These are phyloP conservation scores for Leishmania amazonensis DNA, from an alignment of 208 protist species.

Conservation along the genomic window DNA sequence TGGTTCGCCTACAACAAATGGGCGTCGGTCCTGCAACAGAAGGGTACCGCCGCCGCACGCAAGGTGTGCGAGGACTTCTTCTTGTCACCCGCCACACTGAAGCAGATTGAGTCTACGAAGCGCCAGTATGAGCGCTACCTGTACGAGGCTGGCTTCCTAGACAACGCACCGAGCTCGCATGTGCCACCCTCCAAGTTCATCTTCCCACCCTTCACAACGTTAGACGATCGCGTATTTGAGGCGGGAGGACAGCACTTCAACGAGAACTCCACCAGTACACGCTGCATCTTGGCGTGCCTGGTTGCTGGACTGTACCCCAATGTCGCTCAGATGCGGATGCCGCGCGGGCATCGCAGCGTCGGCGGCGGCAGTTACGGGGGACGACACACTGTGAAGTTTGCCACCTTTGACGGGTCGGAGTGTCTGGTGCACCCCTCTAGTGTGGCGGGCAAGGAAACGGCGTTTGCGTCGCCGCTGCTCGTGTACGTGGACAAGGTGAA, in stretches of 20 bases:
- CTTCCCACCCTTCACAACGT: conserved; percentile 65
- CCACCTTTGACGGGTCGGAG: conserved; percentile 84
- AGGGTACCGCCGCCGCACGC: conserved; percentile 52
- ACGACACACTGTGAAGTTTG: conserved; percentile 26
- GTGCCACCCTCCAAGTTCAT: conserved; percentile 48
- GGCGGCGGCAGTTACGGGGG: conserved; percentile 4
- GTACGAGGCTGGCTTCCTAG: conserved; percentile 90
- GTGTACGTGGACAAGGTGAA: conserved; percentile 96
- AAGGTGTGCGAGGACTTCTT: conserved; percentile 84
- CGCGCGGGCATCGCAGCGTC: conserved; percentile 19
- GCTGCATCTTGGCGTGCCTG: conserved; percentile 89
- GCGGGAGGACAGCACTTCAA: conserved; percentile 85
- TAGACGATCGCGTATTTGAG: conserved; percentile 84
- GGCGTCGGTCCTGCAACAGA: conserved; percentile 44
- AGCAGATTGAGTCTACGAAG: conserved; percentile 91
- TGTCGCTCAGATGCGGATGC: conserved; percentile 67
- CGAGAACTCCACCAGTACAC: conserved; percentile 77
- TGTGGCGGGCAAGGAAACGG: conserved; percentile 75
- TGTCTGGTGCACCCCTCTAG: conserved; percentile 92
- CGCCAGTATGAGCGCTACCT: conserved; percentile 93
- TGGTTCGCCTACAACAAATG: conserved; percentile 91
- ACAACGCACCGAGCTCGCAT: conserved; percentile 27
- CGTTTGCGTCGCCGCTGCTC: conserved; percentile 77
- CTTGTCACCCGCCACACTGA: conserved; percentile 75
- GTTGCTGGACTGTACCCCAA: conserved; percentile 97